Evolutionary conservation across 169 alveolate species (phyloP).

Genomic region (Plasmodium inui): DNA sequence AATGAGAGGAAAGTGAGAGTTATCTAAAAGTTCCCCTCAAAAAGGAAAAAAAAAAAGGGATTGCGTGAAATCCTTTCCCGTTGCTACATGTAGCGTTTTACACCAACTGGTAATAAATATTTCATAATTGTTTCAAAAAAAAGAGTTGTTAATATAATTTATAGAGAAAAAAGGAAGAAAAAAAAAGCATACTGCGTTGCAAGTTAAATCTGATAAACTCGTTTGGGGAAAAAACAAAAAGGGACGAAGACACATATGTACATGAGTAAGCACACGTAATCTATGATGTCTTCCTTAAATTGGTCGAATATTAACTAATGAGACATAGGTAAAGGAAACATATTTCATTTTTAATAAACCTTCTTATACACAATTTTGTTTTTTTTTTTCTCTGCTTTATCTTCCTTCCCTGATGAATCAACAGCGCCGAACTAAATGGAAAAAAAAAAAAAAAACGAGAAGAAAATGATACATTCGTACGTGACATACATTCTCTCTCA

Average conservation of each 20-base stretch:
- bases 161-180: background rate
- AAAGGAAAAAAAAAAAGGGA: background rate
- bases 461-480: background rate
- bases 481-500: background rate
- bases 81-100: background rate
- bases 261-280: background rate
- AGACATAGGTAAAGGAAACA: background rate
- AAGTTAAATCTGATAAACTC: background rate
- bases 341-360: conserved; percentile 37
- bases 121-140: background rate
- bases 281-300: background rate
- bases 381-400: conserved; percentile 52
- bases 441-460: background rate
- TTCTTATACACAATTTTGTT: conserved; percentile 57
- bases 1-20: background rate
- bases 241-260: background rate
- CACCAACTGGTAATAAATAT: conserved; percentile 1
- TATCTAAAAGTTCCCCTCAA: background rate
- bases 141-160: background rate
- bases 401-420: conserved; percentile 13
- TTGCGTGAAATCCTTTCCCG: background rate
- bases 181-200: background rate
- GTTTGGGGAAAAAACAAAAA: background rate
- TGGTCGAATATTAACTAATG: background rate
- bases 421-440: conserved; percentile 12